Evolutionary conservation across 2,329 filamentous ascomycete genomes (phyloP), one percentile per base, ranked within the genome.

Genomic region (Sclerotinia trifoliorum): DNA sequence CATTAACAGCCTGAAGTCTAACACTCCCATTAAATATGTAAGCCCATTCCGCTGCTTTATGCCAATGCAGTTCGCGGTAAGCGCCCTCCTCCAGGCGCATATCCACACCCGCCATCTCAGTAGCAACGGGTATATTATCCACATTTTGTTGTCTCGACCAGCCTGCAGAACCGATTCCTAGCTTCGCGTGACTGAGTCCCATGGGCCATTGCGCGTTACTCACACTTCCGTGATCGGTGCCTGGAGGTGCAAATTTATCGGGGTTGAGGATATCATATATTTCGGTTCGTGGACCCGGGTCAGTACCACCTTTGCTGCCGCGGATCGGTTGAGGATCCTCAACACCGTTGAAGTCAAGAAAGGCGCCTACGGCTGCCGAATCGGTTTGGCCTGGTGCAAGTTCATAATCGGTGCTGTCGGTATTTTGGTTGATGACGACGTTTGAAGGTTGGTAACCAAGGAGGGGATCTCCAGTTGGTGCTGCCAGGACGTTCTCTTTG

Each of bases 31-130:
- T 86, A 0, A 93, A 84, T 3, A 93, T 87, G 71, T 90, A 92
- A 0, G 88, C 89, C 90, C 90, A 93, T 75, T 93, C 90, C 49
- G 89, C 90, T 77, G 92, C 88, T 73, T 90, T 91, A 81, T 93
- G 90, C 90, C 90, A 93, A 76, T 93, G 90, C 11, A 93, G 82
- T 77, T 93, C 90, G 39, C 90, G 88, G 73, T 91, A 91, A 44
- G 89, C 90, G 48, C 90, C 89, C 71, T 86, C 80, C 51, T 89
- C 90, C 3, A 93, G 85, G 15, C 90, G 85, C 90, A 93, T 93
- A 77, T 93, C 92, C 66, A 93, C 90, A 52, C 88, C 87, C 2
- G 90, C 90, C 56, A 93, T 83, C 76, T 92, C 88, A n/a, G 86
- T 83, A 73, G 87, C 90, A 10, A 84, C 84, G 44, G 85, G 83